These are phyloP conservation scores for Brachypodium distachyon DNA, from an alignment of 202 grass and related monocot genomes.

Conservation along the genomic window DNA sequence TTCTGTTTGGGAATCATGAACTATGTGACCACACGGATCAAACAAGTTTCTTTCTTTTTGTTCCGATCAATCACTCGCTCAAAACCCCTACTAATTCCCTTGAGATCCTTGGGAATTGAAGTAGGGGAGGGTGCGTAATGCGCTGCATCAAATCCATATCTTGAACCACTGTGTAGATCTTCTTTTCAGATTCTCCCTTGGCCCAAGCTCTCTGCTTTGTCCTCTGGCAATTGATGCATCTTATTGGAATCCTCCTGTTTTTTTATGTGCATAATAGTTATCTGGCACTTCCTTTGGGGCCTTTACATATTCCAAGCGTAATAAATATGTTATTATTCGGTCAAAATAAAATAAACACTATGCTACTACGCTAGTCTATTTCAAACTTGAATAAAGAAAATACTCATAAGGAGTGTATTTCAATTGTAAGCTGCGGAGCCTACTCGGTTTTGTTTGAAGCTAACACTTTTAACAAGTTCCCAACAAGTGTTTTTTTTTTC, in stretches of 20 bases:
- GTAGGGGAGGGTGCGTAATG: conserved; percentile 4
- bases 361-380: too few species aligned
- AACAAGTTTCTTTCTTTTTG: not conserved
- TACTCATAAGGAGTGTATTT: too few species aligned
- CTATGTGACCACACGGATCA: not conserved
- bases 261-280: conserved; percentile 2
- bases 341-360: too few species aligned
- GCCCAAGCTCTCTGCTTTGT: conserved; percentile 30
- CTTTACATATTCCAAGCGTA: not conserved
- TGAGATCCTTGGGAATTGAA: not conserved
- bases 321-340: not conserved
- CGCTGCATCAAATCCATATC: conserved; percentile 52
- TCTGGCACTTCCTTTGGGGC: not conserved
- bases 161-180: conserved; percentile 48
- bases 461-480: too few species aligned
- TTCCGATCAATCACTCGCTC: not conserved
- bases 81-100: conserved; percentile 3
- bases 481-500: too few species aligned
- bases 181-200: conserved; percentile 44
- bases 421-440: too few species aligned
- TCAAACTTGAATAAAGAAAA: not conserved
- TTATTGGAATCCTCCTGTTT: conserved; percentile 20
- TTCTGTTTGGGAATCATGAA: conserved; percentile 1
- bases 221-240: conserved; percentile 8
- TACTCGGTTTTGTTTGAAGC: too few species aligned